Evolutionary conservation across 2,329 filamentous ascomycete genomes (phyloP).

Genomic region (Alternaria conjuncta): DNA sequence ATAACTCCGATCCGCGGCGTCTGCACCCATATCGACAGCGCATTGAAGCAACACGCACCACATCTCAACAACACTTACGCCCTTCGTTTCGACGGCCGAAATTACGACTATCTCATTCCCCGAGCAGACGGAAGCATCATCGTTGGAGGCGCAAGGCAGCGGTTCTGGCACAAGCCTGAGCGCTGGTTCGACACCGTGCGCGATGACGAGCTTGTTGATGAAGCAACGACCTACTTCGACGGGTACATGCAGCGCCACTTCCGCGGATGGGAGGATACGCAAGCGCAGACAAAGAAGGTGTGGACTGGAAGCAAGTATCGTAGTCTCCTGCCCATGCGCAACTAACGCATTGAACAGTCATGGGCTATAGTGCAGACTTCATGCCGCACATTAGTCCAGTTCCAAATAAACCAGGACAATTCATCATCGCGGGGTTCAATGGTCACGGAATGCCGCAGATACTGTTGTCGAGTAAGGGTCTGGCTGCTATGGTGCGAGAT

Average conservation of each 20-base stretch:
- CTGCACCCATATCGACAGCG: neutral
- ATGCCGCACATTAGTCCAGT: neutral
- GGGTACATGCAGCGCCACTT: conserved; percentile 4
- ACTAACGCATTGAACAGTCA: neutral
- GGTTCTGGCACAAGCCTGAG: neutral
- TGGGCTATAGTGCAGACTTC: neutral
- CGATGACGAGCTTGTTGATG: neutral
- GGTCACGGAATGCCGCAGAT: neutral
- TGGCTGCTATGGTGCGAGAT: neutral
- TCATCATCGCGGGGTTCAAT: neutral
- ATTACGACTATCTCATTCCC: conserved; percentile 1
- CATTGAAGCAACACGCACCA: neutral
- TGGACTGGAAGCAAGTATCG: neutral
- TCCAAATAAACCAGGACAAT: neutral
- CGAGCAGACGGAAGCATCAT: conserved; percentile 2
- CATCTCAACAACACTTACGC: conserved; percentile 5
- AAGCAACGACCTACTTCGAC: neutral
- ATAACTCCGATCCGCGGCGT: conserved; percentile 3
- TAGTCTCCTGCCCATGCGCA: neutral
- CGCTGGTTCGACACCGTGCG: neutral
- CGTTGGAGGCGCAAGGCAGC: neutral
- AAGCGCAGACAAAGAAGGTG: neutral
- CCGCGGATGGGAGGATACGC: neutral
- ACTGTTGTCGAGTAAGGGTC: neutral
- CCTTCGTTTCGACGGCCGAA: neutral